Evolutionary conservation across 2,329 filamentous ascomycete genomes (phyloP), one percentile per base, ranked within the genome.

Genomic region (Pseudogymnoascus sp.): DNA sequence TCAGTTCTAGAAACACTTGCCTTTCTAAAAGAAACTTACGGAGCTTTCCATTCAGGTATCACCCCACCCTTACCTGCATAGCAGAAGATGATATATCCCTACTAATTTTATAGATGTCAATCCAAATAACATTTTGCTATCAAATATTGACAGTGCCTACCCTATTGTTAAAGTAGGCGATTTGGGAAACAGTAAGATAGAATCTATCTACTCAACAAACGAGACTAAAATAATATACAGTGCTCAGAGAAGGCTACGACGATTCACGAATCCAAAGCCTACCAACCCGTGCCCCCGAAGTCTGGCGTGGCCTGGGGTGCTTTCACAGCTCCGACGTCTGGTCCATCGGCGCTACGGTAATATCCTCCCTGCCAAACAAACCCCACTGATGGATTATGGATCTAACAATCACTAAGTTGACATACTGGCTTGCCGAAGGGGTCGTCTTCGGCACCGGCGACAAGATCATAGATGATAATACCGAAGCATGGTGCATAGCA

Each of bases 401-500:
- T 45, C 41, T 45, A 45, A 45, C 41, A 62, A 67, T 22, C 39
- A 23, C 19, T 9, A 61, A 70, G 67, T 62, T 69, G 58, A 62
- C 64, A 55, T 62, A 62, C 45, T 64, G 55, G 60, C 58, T 70
- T 30, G 60, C 62, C 33, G 45, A 52, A n/a, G 33, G 25, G 3
- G n/a, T 55, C 16, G 58, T 70, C 9, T 69, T 70, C 59, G 67
- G 67, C 11, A 22, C 60, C 2, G 23, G 36, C 1, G 66, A 69
- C 59, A 70, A 69, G 35, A 63, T 65, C 11, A 61, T 69, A 35
- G 60, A 70, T 61, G 62, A 58, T 11, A 55, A 42, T 4, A 64
- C 64, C 5, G 68, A 69, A 63, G 61, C 66, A 22, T 69, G 66
- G 65, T 69, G 67, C 58, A 68, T 69, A 55, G 67, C 68, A 2